These are phyloP conservation scores for Botrytis squamosa DNA, from an alignment of 2,329 filamentous ascomycete species.

Conservation along the genomic window DNA sequence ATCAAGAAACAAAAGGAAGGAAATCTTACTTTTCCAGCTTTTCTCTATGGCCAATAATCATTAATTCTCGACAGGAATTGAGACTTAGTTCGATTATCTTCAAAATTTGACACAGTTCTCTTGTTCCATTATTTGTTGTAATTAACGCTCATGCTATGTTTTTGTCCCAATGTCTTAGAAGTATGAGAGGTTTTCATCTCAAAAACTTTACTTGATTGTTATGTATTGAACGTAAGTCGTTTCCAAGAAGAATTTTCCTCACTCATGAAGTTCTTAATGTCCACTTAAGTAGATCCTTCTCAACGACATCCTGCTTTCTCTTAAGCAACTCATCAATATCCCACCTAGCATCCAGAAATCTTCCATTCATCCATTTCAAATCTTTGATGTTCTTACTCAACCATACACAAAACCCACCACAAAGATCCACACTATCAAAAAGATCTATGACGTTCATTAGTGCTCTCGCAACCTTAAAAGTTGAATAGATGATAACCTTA, in stretches of 20 bases:
- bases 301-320: constrained; percentile 13
- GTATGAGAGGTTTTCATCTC: neutral
- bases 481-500: neutral
- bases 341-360: constrained; percentile 19
- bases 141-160: neutral
- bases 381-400: constrained; percentile 17
- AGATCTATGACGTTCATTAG: neutral
- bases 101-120: rapidly evolving
- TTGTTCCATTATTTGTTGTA: neutral
- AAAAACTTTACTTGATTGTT: neutral
- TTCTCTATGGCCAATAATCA: neutral
- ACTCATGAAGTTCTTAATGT: constrained; percentile 12
- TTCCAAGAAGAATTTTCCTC: neutral
- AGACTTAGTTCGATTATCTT: neutral
- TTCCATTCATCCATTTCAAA: constrained; percentile 22
- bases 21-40: neutral
- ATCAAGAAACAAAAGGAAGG: too few species aligned
- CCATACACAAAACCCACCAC: constrained; percentile 20
- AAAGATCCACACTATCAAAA: constrained; percentile 20
- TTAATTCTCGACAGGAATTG: neutral
- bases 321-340: constrained; percentile 16
- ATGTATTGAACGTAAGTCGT: neutral
- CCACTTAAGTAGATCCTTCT: constrained; percentile 21
- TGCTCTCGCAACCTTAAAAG: neutral
- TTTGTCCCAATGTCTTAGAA: neutral